These are phyloP conservation scores for Athelia sp. DNA, from an alignment of 1,284 basidiomycete species.

Conservation along the genomic window DNA sequence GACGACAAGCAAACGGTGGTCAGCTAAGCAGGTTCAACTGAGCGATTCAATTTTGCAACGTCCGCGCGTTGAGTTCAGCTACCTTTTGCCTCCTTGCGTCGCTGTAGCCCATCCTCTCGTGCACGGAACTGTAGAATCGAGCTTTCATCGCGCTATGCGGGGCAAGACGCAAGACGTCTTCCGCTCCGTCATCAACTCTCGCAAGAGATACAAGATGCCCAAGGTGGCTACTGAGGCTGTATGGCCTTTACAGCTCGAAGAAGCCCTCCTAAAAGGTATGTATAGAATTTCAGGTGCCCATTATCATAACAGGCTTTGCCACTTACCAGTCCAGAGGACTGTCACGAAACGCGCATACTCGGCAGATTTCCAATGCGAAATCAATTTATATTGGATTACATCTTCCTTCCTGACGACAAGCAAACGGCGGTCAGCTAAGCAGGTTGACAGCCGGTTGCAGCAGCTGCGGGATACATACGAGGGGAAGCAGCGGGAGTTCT, in stretches of 20 bases:
- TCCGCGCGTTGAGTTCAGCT: too few species aligned
- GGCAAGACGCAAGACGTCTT: conserved; percentile 7
- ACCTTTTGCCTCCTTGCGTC: too few species aligned
- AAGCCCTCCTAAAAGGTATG: conserved; percentile 49
- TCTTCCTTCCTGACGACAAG: conserved; percentile 44
- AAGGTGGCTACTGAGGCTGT: conserved; percentile 48
- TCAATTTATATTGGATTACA: conserved; percentile 49
- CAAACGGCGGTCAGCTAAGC: conserved; percentile 45
- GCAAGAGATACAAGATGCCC: conserved; percentile 52
- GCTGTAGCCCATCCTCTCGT: too few species aligned
- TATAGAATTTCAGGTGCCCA: conserved; percentile 1
- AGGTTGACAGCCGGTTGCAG: conserved; percentile 56
- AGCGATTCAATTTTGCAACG: too few species aligned
- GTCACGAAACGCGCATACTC: conserved; percentile 36
- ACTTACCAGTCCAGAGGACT: conserved; percentile 42
- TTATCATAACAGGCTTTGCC: conserved; percentile 34
- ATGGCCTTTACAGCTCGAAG: conserved; percentile 51
- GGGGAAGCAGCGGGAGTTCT: conserved; percentile 43
- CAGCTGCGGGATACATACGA: conserved; percentile 50
- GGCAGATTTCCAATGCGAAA: conserved; percentile 53
- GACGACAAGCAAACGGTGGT: conserved; percentile 41
- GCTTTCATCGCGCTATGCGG: background rate
- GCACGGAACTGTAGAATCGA: too few species aligned
- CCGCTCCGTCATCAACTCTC: conserved; percentile 41
- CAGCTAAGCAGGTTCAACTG: conserved; percentile 57